Base-by-base conservation (phyloP, 2,329 filamentous ascomycete genomes). In the Fusarium poae region DNA sequence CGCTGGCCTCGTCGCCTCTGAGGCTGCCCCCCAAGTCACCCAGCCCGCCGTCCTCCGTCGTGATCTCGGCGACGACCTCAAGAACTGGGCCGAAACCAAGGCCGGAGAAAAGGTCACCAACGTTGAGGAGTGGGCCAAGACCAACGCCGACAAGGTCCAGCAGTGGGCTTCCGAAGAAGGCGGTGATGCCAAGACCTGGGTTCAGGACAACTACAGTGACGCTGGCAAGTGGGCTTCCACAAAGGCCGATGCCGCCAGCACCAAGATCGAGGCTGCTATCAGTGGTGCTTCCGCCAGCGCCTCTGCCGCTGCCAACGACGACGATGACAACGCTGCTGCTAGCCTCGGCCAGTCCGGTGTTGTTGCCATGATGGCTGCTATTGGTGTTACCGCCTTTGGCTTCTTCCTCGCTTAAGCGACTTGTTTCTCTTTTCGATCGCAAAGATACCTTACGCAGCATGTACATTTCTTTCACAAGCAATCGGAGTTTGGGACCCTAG, bases 341-440 rank as follows among this genome's bases (percentile, higher is more conserved):
- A 60, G 20, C 44, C 30, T 67, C 4, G 37, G 57, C n/a, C 57
- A 67, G 54, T 58, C 67, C 30, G 73, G 60, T n/a, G 35, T 65
- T 16, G 44, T 72, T 20, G 68, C 68, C 6, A 58, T 57, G 20
- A 56, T 62, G 27, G 68, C 72, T 23, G 74, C 74, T 5, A 67
- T 74, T 39, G 72, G 72, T 12, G 71, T 65, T 10, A 70, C 73
- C 27, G 70, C 66, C 20, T 73, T 75, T 18, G 72, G 70, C 42
- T 64, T 73, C 58, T 52, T 73, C 50, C 53, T 74, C 18, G 58
- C 60, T 9, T 74, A 74, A 72, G 46, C 45, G 20, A n/a, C 10
- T 10, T n/a, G 25, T 49, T 34, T 20, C 35, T 40, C 44, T 30
- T 55, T 40, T 54, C 45, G 34, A 46, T 34, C 16, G 34, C 34